Evolutionary conservation across 208 protist species (phyloP).

Genomic region (Trypanosomatidae sp.): DNA sequence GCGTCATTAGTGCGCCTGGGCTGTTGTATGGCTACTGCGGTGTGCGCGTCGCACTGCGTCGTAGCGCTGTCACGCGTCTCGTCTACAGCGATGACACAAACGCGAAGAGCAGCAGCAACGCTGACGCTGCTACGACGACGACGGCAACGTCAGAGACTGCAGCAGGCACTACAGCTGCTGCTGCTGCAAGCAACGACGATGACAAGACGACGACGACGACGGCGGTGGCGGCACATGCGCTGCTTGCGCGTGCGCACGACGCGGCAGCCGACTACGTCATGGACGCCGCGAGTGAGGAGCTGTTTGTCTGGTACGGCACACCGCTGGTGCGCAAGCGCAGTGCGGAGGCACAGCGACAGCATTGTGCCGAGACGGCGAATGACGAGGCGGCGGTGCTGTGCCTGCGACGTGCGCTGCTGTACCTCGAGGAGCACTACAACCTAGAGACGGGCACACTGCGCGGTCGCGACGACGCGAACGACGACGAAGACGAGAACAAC

Average conservation of each 20-base stretch:
- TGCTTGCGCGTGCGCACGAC: slow-evolving; percentile 5
- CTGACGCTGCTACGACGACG: neutral
- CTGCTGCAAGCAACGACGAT: no score
- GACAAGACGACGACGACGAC: no score
- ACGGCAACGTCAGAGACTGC: no score
- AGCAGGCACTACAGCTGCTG: no score
- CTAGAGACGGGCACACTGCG: slow-evolving; percentile 33
- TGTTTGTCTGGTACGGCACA: slow-evolving; percentile 56
- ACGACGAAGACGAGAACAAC: slow-evolving; percentile 4
- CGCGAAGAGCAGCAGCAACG: slow-evolving; percentile 3
- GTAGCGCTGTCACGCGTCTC: slow-evolving; percentile 1
- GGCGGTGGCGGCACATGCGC: neutral
- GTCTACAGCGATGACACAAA: neutral
- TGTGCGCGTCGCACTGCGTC: slow-evolving; percentile 27
- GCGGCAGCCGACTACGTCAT: no score
- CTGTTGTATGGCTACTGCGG: slow-evolving; percentile 61
- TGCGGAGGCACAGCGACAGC: slow-evolving; percentile 15
- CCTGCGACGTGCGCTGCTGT: slow-evolving; percentile 76
- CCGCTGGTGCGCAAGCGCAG: slow-evolving; percentile 37
- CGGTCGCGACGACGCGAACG: slow-evolving; percentile 15
- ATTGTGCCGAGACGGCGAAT: slow-evolving; percentile 24
- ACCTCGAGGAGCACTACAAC: slow-evolving; percentile 77
- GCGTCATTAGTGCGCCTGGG: slow-evolving; percentile 52
- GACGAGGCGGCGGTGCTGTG: slow-evolving; percentile 46
- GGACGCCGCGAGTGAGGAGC: slow-evolving; percentile 42